Base-by-base conservation (phyloP, 1,139 yeast species). In the Pichia inconspicua region DNA sequence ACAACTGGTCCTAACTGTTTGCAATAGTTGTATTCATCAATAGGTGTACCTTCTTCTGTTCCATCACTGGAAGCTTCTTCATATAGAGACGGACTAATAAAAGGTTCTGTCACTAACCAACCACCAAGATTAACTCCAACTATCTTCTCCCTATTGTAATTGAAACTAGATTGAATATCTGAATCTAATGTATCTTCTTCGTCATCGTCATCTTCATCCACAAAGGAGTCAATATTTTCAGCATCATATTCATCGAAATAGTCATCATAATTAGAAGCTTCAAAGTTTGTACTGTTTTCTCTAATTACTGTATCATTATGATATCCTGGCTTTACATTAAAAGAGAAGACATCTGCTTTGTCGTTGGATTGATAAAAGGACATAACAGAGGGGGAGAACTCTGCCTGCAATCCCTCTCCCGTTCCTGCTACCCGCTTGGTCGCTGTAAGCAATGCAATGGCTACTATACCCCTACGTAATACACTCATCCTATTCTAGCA, bases 41-140 rank as follows among this genome's bases (percentile, higher is more conserved):
- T 82, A 0, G 97, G 97, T 15, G 75, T 71, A 42, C 73, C 70
- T 4, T 73, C 73, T 54, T 78, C 78, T 3, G 50, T 42, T 12
- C 59, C 59, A 38, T 53, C 58, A 11, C 51, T 42, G 1, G 49
- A 63, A 1, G 57, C 57, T 4, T 42, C 44, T 45, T 49, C 44
- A 63, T 86, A 90, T 50, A 90, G 66, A 1, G 92, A 80, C 3
- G 96, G 96, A 1, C 87, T 85, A 61, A 90, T 89, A 65, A 77
- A 89, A 1, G 92, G 86, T 67, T 89, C 97, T 43, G 88, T 69
- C 1, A 89, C 87, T 54, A 89, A 75, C 97, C 97, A 89, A 22
- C 97, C 96, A 45, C 97, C 97, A 32, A 89, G 69, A 61, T 87
- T 88, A 47, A 89, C 89, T 53, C 97, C 97, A 41, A 79, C 69